Evolutionary conservation across 2,329 filamentous ascomycete genomes (phyloP).

Genomic region (Incumbomyces lentus): DNA sequence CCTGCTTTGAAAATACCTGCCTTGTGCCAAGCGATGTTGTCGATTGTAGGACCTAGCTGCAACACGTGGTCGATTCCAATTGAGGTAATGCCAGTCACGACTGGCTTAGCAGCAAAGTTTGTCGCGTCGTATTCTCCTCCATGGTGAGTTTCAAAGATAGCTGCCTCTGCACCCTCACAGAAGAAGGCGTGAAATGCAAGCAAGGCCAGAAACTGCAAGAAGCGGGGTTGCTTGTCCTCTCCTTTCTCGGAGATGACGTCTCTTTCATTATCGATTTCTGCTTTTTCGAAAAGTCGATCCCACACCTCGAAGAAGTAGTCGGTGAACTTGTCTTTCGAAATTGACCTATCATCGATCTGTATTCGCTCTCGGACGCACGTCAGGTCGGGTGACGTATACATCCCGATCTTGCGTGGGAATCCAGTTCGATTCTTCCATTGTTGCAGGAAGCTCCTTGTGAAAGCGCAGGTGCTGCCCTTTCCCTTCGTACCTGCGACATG

Average conservation of each 20-base stretch:
- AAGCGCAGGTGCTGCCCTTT: too few relatives aligned
- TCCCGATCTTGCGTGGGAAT: constrained; percentile 20
- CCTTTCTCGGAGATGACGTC: too few relatives aligned
- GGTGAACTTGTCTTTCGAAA: constrained; percentile 21
- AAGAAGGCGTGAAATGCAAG: constrained; percentile 57
- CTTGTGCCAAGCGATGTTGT: too few relatives aligned
- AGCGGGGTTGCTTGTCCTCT: constrained; percentile 18
- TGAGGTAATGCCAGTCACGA: too few relatives aligned
- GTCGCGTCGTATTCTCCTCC: constrained; percentile 61
- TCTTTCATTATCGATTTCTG: constrained; percentile 22
- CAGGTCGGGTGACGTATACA: constrained; percentile 25
- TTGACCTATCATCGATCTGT: constrained; percentile 25
- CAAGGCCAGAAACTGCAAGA: constrained; percentile 52
- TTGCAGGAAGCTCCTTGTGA: too few relatives aligned
- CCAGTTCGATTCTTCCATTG: constrained; percentile 16
- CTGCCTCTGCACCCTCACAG: constrained; percentile 50
- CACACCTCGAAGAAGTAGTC: constrained; percentile 27
- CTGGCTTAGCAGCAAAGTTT: constrained; percentile 43
- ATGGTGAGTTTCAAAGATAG: constrained; percentile 57
- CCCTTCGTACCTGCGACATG: too few relatives aligned
- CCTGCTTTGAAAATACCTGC: too few relatives aligned
- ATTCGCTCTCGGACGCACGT: constrained; percentile 28
- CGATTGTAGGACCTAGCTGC: too few relatives aligned
- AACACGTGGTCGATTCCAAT: too few relatives aligned
- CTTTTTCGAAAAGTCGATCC: constrained; percentile 26